Evolutionary conservation across 495 filamentous ascomycete genomes (phyloP), one percentile per base, ranked within the genome.

Genomic region (Hypoxylon lienhwacheense): DNA sequence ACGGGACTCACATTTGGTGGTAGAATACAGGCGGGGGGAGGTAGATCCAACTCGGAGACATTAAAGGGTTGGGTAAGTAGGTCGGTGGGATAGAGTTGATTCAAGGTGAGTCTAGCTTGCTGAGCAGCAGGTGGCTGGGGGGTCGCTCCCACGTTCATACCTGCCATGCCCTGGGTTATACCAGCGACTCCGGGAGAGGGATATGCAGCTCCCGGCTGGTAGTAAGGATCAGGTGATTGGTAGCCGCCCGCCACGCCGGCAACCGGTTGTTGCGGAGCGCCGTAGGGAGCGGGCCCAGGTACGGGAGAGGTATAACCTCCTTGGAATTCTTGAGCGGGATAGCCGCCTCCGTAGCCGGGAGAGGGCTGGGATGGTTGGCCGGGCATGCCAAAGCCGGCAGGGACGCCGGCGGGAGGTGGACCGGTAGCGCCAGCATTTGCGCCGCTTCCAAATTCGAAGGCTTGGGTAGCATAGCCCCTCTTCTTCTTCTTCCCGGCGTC

Each of bases 51-150:
- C 71, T 97, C 95, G 24, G 88, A 81, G 40, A 91, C 90, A 69
- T 96, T 91, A 73, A 98, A 92, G 21, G 91, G 95, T 68, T 95
- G 88, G 47, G 85, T 87, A 60, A 96, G 78, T 44, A 98, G 78
- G 66, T 98, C 93, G 25, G 90, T 91, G 1, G 95, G 88, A 64
- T 90, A 89, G 50, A 98, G 84, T 68, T 89, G 88, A 66, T 97
- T 98, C 65, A 96, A 76, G 26, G 78, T 74, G 25, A 78, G 70
- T 28, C 81, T 73, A 61, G 81, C 69, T 47, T 76, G 78, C 51
- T 77, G 76, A 67, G 76, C 67, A 2, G 66, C 54, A 68, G 78
- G n/a, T n/a, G n/a, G 68, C 69, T 72, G 80, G 20, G 77, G 73
- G 22, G 81, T 80, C 7, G 67, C 47, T 5, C 81, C 83, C 61